These are phyloP conservation scores for Acanthamoeba castellanii DNA, from an alignment of 208 protist species.

Conservation along the genomic window DNA sequence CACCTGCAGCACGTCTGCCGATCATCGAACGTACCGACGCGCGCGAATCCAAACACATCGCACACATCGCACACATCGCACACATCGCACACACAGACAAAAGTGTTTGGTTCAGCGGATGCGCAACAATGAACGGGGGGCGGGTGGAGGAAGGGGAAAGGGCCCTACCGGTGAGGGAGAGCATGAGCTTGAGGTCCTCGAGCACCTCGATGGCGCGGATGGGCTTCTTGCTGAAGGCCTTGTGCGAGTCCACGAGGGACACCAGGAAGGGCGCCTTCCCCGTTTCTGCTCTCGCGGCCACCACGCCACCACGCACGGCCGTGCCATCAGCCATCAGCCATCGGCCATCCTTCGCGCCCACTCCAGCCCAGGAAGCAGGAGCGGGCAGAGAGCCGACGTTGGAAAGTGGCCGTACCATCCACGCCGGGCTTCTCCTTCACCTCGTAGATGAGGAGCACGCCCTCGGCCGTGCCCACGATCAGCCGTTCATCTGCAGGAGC, in stretches of 20 bases:
- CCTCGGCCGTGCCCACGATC: constrained; percentile 50
- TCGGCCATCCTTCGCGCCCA: no score
- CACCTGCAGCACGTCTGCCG: not conserved
- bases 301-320: not conserved
- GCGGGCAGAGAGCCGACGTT: not conserved
- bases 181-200: constrained; percentile 37
- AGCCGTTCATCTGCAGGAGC: constrained; percentile 5
- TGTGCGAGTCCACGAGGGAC: constrained; percentile 24
- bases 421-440: constrained; percentile 35
- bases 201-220: constrained; percentile 15
- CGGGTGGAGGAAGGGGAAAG: not conserved
- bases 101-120: not conserved
- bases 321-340: not conserved
- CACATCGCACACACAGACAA: no score
- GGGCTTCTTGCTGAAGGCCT: constrained; percentile 59
- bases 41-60: not conserved
- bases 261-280: constrained; percentile 30
- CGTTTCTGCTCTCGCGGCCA: not conserved
- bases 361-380: not conserved
- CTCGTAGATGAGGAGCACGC: constrained; percentile 52
- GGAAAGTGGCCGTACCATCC: not conserved
- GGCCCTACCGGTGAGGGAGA: constrained; percentile 22
- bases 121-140: not conserved
- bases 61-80: not conserved
- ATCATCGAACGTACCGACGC: not conserved